Evolutionary conservation across 2,329 filamentous ascomycete species (phyloP).

Genomic region (Trichothecium sympodiale): DNA sequence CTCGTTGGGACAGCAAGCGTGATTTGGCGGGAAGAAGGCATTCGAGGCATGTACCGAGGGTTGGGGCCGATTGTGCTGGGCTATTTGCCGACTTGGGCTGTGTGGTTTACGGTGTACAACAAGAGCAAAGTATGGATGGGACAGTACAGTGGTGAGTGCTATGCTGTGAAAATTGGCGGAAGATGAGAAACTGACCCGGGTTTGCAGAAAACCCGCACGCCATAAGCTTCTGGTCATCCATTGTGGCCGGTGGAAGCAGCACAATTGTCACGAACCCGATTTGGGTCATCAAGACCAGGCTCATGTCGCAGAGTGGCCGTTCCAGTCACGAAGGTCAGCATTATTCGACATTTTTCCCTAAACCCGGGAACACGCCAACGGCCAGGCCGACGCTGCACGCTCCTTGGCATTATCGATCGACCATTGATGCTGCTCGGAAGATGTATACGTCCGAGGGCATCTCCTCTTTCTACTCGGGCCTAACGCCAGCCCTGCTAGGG

Average conservation of each 20-base stretch:
- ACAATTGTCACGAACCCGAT: conserved; percentile 95
- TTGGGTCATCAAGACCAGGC: conserved; percentile 96
- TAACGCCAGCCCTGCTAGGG: conserved; percentile 83
- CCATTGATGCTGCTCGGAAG: conserved; percentile 82
- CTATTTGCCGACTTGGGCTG: conserved; percentile 95
- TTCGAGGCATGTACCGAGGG: conserved; percentile 85
- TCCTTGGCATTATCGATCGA: conserved; percentile 88
- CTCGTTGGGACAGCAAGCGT: conserved; percentile 74
- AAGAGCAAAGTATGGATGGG: conserved; percentile 68
- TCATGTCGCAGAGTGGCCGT: conserved; percentile 83
- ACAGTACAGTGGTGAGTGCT: conserved; percentile 47
- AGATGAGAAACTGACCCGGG: conserved; percentile 8
- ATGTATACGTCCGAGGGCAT: conserved; percentile 92
- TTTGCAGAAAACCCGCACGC: conserved; percentile 59
- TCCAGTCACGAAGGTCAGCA: conserved; percentile 30
- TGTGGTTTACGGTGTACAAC: conserved; percentile 96
- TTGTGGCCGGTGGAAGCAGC: conserved; percentile 83
- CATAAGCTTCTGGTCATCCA: conserved; percentile 78
- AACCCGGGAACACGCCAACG: conserved; percentile 41
- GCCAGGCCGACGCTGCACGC: conserved; percentile 45
- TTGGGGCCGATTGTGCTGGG: conserved; percentile 90
- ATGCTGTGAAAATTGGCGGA: neutral
- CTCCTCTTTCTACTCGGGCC: conserved; percentile 84
- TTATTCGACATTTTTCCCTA: conserved; percentile 31
- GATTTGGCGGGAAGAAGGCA: conserved; percentile 81